Evolutionary conservation across 148 eudicot genomes (phyloP).

Genomic region (Amaranthus hypochondriacus): DNA sequence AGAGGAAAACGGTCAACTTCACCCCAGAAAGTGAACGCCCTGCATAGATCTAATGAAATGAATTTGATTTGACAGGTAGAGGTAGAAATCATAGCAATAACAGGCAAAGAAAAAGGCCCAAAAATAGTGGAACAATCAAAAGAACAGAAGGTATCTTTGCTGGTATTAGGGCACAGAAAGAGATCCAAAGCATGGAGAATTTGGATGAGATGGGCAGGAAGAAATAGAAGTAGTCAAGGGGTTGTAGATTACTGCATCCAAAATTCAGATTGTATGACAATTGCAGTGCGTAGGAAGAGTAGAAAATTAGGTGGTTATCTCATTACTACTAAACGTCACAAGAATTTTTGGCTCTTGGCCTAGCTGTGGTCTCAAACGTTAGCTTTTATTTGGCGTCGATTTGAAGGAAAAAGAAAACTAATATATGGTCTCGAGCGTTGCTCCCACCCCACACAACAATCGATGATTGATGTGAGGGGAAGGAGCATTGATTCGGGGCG

Average conservation of each 20-base stretch:
- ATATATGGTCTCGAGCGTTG: too few species aligned
- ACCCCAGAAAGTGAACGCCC: too few species aligned
- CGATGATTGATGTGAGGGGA: too few species aligned
- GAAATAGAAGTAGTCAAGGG: conserved; percentile 20
- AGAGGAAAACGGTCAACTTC: too few species aligned
- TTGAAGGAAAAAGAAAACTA: too few species aligned
- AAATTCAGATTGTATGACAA: conserved; percentile 70
- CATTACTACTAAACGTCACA: conserved; percentile 80
- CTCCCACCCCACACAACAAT: too few species aligned
- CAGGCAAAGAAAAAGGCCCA: conserved; percentile 64
- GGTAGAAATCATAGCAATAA: conserved; percentile 43
- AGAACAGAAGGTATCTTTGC: conserved; percentile 38
- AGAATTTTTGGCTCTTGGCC: conserved; percentile 86
- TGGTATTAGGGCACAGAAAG: conserved; percentile 64
- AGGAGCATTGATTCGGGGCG: too few species aligned
- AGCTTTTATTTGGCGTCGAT: too few species aligned
- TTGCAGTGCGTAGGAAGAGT: conserved; percentile 74
- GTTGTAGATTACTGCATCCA: conserved; percentile 84
- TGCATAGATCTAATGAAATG: background rate
- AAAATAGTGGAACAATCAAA: conserved; percentile 64
- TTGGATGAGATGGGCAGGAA: conserved; percentile 46
- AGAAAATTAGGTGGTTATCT: conserved; percentile 69
- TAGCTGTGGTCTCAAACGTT: conserved; percentile 17
- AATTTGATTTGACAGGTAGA: conserved; percentile 42
- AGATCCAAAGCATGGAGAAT: conserved; percentile 57